Conservation (phyloP, 768 basidiomycete species). For the Terana coerulea region DNA sequence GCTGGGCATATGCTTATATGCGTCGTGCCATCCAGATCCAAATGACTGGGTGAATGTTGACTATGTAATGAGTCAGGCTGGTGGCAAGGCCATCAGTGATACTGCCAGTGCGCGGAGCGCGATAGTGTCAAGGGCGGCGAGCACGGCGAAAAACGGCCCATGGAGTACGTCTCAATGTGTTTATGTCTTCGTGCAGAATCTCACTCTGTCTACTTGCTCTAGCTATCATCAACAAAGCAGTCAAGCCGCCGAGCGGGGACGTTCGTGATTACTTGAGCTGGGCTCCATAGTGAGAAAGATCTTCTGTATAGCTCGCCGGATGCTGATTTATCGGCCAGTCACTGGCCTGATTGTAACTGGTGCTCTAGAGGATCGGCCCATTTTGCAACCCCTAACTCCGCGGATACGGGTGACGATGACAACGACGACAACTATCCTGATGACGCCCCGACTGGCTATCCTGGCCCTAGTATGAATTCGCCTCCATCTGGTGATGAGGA, state of each 20-base stretch:
- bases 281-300: constrained; percentile 60
- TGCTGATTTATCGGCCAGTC: constrained; percentile 33
- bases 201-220: neutral
- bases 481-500: neutral
- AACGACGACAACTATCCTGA: neutral
- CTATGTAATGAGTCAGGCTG: constrained; percentile 34
- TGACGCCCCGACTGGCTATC: neutral
- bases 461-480: neutral
- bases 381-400: constrained; percentile 15
- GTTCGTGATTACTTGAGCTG: constrained; percentile 51
- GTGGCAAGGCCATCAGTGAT: constrained; percentile 20
- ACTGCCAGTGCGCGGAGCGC: constrained; percentile 30
- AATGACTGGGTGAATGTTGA: constrained; percentile 48
- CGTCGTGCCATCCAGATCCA: constrained; percentile 34
- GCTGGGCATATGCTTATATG: neutral
- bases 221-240: constrained; percentile 35
- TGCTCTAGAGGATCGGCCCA: constrained; percentile 31
- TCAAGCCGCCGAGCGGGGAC: constrained; percentile 35
- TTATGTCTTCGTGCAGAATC: neutral
- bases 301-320: too few relatives aligned
- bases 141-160: constrained; percentile 34
- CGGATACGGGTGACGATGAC: constrained; percentile 10
- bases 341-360: constrained; percentile 56
- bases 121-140: constrained; percentile 35
- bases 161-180: constrained; percentile 29